A percentile compares a stretch with the other conserved stretches of the same genome.
Conservation (phyloP, 371 early-diverging fungal genomes). For the Zychaea mexicana region DNA sequence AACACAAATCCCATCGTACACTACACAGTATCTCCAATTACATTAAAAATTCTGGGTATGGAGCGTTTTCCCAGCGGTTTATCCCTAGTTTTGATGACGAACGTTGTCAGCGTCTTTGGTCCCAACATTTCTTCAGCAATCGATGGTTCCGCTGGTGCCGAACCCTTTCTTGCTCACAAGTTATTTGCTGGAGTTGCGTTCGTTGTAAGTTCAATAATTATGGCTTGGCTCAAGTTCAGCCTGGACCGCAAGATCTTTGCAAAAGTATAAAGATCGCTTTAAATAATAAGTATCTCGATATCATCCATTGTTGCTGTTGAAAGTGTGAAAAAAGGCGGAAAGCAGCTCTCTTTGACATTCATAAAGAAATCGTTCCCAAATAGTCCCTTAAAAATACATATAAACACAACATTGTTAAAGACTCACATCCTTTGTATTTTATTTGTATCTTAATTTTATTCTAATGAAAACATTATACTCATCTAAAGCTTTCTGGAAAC, state of each 20-base stretch:
- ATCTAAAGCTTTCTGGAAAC: too few relatives aligned
- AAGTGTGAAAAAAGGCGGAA: too few relatives aligned
- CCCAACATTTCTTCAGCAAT: constrained; percentile 41
- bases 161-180: constrained; percentile 34
- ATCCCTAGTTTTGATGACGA: constrained; percentile 31
- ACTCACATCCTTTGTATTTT: too few relatives aligned
- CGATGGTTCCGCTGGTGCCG: constrained; percentile 16
- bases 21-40: constrained; percentile 32
- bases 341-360: too few relatives aligned
- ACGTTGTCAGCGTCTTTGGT: constrained; percentile 34
- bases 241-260: constrained; percentile 6
- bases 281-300: too few relatives aligned
- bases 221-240: constrained; percentile 6
- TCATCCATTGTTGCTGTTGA: too few relatives aligned
- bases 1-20: background rate
- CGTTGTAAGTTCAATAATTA: constrained; percentile 18
- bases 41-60: constrained; percentile 34
- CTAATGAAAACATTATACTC: too few relatives aligned
- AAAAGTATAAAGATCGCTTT: constrained; percentile 2
- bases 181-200: constrained; percentile 39
- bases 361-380: too few relatives aligned
- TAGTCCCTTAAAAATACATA: too few relatives aligned
- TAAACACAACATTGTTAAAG: too few relatives aligned
- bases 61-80: constrained; percentile 40
- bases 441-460: too few relatives aligned